Percentiles rank a stretch among this genome's conserved stretches.
These are phyloP conservation scores for Heliosperma pusillum DNA, from an alignment of 148 eudicot species.

Conservation along the genomic window DNA sequence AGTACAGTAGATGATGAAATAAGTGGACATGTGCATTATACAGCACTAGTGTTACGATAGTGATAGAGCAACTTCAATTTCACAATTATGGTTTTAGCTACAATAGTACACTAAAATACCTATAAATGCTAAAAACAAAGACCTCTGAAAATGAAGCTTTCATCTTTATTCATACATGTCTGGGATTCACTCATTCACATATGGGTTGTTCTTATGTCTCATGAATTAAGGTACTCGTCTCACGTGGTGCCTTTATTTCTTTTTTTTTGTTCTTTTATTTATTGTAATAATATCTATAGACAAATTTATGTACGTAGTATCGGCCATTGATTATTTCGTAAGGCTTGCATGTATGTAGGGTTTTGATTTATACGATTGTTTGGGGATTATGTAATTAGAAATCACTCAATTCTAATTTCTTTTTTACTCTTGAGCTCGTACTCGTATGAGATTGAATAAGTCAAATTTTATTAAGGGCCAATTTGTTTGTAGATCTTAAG, in stretches of 20 bases:
- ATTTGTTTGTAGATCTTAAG: no score
- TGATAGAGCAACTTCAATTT: slow-evolving; percentile 5
- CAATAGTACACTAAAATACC: slow-evolving; percentile 9
- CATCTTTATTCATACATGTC: slow-evolving; percentile 26
- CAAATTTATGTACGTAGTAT: neutral
- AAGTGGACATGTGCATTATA: slow-evolving; percentile 10
- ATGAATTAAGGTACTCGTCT: neutral
- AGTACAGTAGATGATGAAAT: neutral
- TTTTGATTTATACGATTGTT: no score
- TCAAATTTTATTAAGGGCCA: no score
- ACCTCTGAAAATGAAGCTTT: slow-evolving; percentile 20
- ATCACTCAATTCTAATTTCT: no score
- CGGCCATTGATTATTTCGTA: neutral
- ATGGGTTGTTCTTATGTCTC: slow-evolving; percentile 23
- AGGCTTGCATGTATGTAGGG: neutral
- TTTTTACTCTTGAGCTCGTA: no score
- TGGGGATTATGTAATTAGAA: no score
- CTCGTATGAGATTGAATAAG: no score
- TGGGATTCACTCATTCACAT: slow-evolving; percentile 19
- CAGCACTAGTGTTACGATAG: neutral
- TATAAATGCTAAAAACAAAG: slow-evolving; percentile 22
- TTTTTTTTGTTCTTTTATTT: neutral
- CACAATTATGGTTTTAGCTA: slow-evolving; percentile 13
- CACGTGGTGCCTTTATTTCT: slow-evolving; percentile 3
- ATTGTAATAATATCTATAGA: no score